A percentile compares a stretch with the other conserved stretches of the same genome.
phyloP scores from a whole-genome alignment of 1,139 yeast species.

The Yamadazyma aaseri region DNA sequence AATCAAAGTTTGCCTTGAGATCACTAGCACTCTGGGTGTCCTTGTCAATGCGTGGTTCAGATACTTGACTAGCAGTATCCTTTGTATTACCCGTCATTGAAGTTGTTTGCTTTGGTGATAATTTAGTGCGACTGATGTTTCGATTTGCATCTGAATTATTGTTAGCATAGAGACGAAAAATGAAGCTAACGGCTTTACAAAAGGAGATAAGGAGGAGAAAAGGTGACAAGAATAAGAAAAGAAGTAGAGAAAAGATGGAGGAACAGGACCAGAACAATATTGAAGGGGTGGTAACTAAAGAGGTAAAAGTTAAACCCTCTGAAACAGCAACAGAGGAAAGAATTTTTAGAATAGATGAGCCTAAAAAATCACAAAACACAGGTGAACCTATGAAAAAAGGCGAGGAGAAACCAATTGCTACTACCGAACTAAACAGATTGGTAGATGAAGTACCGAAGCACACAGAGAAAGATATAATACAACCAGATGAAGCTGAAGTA shows the following conservation, averaged over 20 bases:
- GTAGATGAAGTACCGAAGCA: not conserved
- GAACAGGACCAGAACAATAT: not conserved
- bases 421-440: too few relatives aligned
- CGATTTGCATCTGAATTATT: conserved; percentile 1
- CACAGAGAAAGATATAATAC: too few relatives aligned
- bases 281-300: not conserved
- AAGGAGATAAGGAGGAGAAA: conserved; percentile 10
- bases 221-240: not conserved
- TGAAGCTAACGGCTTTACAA: conserved; percentile 3
- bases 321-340: too few relatives aligned
- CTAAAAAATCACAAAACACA: too few relatives aligned
- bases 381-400: too few relatives aligned
- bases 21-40: conserved; percentile 1
- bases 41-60: not conserved
- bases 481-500: not conserved
- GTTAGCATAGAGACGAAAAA: not conserved
- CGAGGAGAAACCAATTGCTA: too few relatives aligned
- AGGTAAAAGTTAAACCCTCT: not conserved
- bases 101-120: not conserved
- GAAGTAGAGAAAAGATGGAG: not conserved
- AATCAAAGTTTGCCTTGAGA: conserved; percentile 14
- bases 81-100: not conserved
- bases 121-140: not conserved
- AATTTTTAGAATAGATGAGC: too few relatives aligned
- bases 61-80: conserved; percentile 1